Evolutionary conservation across 306 rosid species (phyloP).

Genomic region (Echinosophora koreensis): DNA sequence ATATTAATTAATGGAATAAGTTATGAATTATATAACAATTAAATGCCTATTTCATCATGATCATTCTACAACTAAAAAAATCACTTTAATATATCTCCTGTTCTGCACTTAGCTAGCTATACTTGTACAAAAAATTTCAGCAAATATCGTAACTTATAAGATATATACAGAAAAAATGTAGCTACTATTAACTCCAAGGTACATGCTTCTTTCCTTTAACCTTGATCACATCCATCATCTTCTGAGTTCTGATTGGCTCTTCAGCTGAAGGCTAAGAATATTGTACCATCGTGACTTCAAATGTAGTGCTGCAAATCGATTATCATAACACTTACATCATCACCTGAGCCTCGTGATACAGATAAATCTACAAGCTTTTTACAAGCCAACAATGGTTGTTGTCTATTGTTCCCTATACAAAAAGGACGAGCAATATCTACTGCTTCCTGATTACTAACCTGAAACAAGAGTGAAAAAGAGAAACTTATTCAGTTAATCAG

Average conservation of each 20-base stretch:
- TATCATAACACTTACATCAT: constrained; percentile 86
- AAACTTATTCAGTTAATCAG: constrained; percentile 32
- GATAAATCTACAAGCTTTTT: constrained; percentile 83
- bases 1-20: too few species aligned
- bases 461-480: constrained; percentile 45
- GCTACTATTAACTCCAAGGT: constrained; percentile 41
- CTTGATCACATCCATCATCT: too few species aligned
- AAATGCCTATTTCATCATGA: constrained; percentile 37
- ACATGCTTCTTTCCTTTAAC: background rate
- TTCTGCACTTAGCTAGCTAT: background rate
- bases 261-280: background rate
- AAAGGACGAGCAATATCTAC: constrained; percentile 76
- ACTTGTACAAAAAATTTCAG: constrained; percentile 41
- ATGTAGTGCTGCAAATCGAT: constrained; percentile 62
- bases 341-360: constrained; percentile 75
- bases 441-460: constrained; percentile 93
- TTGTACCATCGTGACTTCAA: constrained; percentile 41
- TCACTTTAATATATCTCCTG: constrained; percentile 6
- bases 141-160: constrained; percentile 20
- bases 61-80: constrained; percentile 19
- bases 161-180: constrained; percentile 53
- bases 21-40: background rate
- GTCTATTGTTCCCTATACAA: constrained; percentile 54
- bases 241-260: too few species aligned
- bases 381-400: constrained; percentile 75